Base-by-base conservation (phyloP, 2,329 filamentous ascomycete species). In the Colletotrichum magnum region DNA sequence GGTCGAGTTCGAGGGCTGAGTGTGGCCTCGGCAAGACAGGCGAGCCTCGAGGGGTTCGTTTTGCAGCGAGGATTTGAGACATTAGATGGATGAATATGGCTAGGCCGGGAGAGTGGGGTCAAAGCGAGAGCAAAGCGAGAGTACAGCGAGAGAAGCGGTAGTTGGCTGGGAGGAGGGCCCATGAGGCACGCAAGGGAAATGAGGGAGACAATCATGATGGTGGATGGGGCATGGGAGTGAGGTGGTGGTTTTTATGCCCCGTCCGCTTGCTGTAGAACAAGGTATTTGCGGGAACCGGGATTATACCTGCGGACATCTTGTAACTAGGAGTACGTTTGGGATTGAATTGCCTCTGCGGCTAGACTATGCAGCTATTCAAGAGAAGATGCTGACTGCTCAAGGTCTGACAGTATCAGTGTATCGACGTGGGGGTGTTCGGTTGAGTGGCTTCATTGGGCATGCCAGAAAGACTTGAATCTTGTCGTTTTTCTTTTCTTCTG, bases 1-100 rank as follows among this genome's bases (percentile, higher is more conserved):
- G 15, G 80, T 84, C 32, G 82, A 84, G 74, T 84, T 84, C 74
- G 82, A 83, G 68, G 80, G 80, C 21, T 82, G 72, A 76, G 36
- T 45, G 13, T 45, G 45, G 18, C 48, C 32, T 54, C 21, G 16
- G 41, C 39, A 18, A 45, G 24, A n/a, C 16, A 51, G n/a, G 57
- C 36, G 39, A 36, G 24, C 13, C 18, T 45, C 36, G 50, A 21
- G 26, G 18, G 26, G 41, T 41, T 15, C 26, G 36, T 53, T 41
- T 21, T 21, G 43, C 39, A 41, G 16, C 13, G 16, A 32, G 26
- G 16, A 51, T n/a, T 2, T 18, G 48, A 41, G 45, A 54, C 48
- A 32, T 28, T 32, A 12, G 12, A 24, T 53, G 47, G 13, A 47
- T 13, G 32, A 15, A 15, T 43, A n/a, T 26, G 15, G 48, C 65